Evolutionary conservation across 2,329 filamentous ascomycete species (phyloP), one percentile per base, ranked within the genome.

Genomic region (Byssochlamys sp.): DNA sequence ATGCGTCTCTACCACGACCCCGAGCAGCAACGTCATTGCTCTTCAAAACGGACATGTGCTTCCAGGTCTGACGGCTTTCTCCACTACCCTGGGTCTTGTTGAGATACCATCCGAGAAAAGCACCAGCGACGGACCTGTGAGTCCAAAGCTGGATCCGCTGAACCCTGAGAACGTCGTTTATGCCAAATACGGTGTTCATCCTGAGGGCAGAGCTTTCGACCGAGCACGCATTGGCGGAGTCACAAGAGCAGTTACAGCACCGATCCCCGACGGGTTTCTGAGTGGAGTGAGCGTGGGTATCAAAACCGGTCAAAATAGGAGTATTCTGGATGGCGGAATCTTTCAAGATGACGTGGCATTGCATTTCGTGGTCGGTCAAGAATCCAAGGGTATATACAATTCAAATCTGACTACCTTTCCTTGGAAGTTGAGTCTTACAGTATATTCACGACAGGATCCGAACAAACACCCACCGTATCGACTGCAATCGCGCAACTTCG

Each of bases 21-120:
- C 65, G 1, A 62, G 69, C 2, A 71, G 71, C 57, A 70, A 71
- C 52, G 66, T 75, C 1, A 68, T 88, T 27, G 56, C 73, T 5
- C 75, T 88, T 4, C 64, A 75, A 24, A 78, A 88, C 61, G 86
- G 85, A 1, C 78, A 87, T 63, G 65, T 88, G n/a, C 80, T 81
- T 4, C 75, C 80, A 4, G 76, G 83, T 0, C 80, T 87, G 60
- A 85, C 82, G 2, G 82, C 81, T 1, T 82, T 87, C 29, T 84
- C 81, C 1, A 81, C 83, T 3, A 74, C 74, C 1, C 71, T 89
- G 0, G 86, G 86, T 0, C 77, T 89, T 5, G 81, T 81, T 60
- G 84, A 83, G 55, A 87, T 89, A 55, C 79, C 82, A 58, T 77
- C 77, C 3, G 86, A 88, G 54, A 60, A 63, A 1, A 68, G 66